Evolutionary conservation across 768 basidiomycete species (phyloP), one percentile per base, ranked within the genome.

Genomic region (Royoungia palumana): DNA sequence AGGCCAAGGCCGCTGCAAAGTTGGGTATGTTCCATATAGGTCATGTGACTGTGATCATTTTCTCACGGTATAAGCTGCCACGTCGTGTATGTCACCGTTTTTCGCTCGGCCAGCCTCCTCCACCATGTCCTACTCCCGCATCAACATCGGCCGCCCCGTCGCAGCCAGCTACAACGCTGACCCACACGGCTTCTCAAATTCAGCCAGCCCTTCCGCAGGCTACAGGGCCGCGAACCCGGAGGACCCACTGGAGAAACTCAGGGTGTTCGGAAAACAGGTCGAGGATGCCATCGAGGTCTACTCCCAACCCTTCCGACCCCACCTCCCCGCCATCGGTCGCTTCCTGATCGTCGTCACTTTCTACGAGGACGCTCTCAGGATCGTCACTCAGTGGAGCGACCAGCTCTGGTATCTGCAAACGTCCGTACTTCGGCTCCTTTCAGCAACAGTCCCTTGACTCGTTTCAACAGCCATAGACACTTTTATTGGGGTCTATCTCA

Each of bases 341-440:
- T 98, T 97, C 72, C 70, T 99, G 50, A 98, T 98, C 69, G 92
- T 99, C 44, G 93, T 96, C 35, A 99, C 96, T 10, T 99, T 99
- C 73, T 75, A 94, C 69, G 96, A 99, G 76, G 96, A 99, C 65
- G 91, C 96, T 9, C 70, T 95, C 62, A 76, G 96, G 55, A 98
- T 98, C 63, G 46, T 90, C 51, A 90, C 93, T 3, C 95, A 98
- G 68, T 98, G 94, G 93, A 67, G 81, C 41, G 96, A 99, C 74
- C 96, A 99, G 71, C 81, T 96, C 46, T 99, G 95, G 92, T 99
- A 97, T 70, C 76, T 99, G 61, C 91, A 97, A 69, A 85, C 83
- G 95, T 96, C 55, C 62, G 91, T 74, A 37, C 11, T 2, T 42
- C 34, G 44, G 36, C 44, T 32, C 27, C 21, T 35, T 41, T 46